phyloP scores from a whole-genome alignment of 2,329 filamentous ascomycete species.

The Pyricularia grisea region DNA sequence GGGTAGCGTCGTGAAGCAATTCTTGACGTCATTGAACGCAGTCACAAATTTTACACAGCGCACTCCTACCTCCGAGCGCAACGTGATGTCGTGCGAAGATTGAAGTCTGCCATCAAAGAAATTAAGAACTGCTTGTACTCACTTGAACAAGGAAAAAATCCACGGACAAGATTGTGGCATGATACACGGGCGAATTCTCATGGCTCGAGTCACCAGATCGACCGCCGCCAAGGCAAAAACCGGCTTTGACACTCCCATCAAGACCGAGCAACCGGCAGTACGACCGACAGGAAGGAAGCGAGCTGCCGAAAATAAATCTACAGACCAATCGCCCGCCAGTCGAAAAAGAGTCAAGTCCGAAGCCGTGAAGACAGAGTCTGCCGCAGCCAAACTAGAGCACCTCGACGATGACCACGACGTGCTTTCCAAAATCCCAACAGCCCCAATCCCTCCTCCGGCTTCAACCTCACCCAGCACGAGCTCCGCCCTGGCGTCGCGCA shows the following conservation, averaged over 20 bases:
- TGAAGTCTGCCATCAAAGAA: background rate
- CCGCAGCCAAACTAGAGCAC: background rate
- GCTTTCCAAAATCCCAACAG: background rate
- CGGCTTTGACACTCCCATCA: background rate
- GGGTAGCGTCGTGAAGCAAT: background rate
- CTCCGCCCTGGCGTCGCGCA: background rate
- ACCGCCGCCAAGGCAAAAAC: background rate
- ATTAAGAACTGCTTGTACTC: background rate
- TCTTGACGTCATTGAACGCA: background rate
- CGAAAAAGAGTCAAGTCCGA: background rate
- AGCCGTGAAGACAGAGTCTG: background rate
- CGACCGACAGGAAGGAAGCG: background rate
- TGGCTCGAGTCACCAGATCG: constrained; percentile 1
- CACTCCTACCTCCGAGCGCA: background rate
- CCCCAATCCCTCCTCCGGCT: background rate
- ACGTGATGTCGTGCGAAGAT: background rate
- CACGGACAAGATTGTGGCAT: background rate
- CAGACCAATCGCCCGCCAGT: background rate
- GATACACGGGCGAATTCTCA: background rate
- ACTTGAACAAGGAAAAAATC: fast-evolving
- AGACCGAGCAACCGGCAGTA: background rate
- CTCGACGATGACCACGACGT: background rate
- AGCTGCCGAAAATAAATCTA: background rate
- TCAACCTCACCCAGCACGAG: background rate
- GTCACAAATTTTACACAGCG: background rate